Evolutionary conservation across 305 asterid species (phyloP).

Genomic region (Fraxinus sp.): DNA sequence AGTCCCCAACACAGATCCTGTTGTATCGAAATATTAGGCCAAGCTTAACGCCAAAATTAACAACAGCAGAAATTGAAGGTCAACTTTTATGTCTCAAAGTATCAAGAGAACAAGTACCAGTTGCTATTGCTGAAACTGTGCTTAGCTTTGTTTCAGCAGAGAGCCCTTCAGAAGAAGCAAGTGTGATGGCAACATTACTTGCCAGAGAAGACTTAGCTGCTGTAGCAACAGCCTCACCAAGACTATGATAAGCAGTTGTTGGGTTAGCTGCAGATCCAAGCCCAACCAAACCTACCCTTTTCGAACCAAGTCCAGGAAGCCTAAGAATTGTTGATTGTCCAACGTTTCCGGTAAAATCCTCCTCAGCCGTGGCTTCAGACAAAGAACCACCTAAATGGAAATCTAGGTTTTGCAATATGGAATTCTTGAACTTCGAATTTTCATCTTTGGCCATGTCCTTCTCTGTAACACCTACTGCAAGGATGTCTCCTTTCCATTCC

Average conservation of each 20-base stretch:
- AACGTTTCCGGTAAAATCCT: conserved; percentile 78
- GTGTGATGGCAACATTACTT: conserved; percentile 66
- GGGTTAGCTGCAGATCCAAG: conserved; percentile 55
- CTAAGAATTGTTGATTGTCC: conserved; percentile 86
- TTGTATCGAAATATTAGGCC: conserved; percentile 8
- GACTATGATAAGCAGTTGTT: conserved; percentile 53
- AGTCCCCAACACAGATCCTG: conserved; percentile 72
- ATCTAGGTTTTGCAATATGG: conserved; percentile 67
- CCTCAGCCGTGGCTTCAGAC: conserved; percentile 81
- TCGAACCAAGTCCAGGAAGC: conserved; percentile 73
- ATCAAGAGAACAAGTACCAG: conserved; percentile 43
- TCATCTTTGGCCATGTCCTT: conserved; percentile 82
- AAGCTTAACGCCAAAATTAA: conserved; percentile 7
- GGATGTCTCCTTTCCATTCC: conserved; percentile 97
- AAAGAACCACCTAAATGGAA: conserved; percentile 65
- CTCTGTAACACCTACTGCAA: conserved; percentile 88
- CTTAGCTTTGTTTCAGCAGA: conserved; percentile 58
- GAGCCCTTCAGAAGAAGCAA: conserved; percentile 69
- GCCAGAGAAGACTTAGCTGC: conserved; percentile 86
- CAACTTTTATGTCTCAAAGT: background rate
- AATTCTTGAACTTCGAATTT: conserved; percentile 67
- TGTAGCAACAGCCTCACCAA: conserved; percentile 88
- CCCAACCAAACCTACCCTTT: conserved; percentile 79
- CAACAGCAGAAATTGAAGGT: background rate
- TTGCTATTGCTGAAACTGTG: conserved; percentile 81